A percentile compares a stretch with the other conserved stretches of the same genome.
These are phyloP conservation scores for Piper longum DNA, from an alignment of 164 flowering plant species.

Conservation along the genomic window DNA sequence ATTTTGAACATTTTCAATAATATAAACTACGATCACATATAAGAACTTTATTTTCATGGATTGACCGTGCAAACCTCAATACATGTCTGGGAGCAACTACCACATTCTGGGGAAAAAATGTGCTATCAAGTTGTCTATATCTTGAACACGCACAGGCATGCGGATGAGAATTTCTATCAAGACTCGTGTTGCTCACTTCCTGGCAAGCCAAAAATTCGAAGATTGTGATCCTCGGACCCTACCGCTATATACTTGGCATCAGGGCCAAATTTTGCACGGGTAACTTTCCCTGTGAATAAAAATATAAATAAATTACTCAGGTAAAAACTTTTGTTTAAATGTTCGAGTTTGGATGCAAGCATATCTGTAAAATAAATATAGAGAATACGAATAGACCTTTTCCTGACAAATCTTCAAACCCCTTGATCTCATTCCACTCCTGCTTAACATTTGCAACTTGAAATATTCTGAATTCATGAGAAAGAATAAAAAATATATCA, in stretches of 20 bases:
- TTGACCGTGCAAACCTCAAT: too few relatives aligned
- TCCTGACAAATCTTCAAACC: conserved; percentile 88
- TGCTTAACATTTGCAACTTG: conserved; percentile 80
- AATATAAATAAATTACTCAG: not conserved
- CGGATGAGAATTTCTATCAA: not conserved
- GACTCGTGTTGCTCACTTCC: not conserved
- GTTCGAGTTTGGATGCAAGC: not conserved
- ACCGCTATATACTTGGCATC: conserved; percentile 88
- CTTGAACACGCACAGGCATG: not conserved
- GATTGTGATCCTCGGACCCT: conserved; percentile 89
- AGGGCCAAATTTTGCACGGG: conserved; percentile 67
- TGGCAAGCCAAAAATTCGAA: conserved; percentile 52
- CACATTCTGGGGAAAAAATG: not conserved
- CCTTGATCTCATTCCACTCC: conserved; percentile 81
- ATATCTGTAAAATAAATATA: not conserved
- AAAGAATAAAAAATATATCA: not conserved
- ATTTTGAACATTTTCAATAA: too few relatives aligned
- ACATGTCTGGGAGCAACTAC: too few relatives aligned
- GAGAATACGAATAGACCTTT: conserved; percentile 43
- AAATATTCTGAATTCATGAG: conserved; percentile 42
- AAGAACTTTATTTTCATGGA: too few relatives aligned
- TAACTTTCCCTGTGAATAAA: conserved; percentile 49
- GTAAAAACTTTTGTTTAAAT: too few relatives aligned
- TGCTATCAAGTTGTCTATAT: not conserved
- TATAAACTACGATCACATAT: too few relatives aligned